phyloP scores from a whole-genome alignment of 1,284 basidiomycete species.

The Cryptococcus sp. region DNA sequence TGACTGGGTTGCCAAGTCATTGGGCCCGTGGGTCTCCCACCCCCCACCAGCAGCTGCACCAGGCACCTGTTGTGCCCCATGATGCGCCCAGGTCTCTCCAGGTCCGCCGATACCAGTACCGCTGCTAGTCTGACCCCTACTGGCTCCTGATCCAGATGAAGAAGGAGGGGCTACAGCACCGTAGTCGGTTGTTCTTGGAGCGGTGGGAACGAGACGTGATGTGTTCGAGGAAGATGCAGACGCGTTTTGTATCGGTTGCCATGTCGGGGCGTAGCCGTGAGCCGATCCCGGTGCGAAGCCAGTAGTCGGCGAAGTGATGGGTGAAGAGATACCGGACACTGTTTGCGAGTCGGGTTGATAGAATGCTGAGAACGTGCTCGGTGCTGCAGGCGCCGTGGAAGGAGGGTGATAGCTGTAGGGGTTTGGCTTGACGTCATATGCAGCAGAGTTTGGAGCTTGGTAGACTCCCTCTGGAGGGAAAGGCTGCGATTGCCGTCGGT shows the following conservation, averaged over 20 bases:
- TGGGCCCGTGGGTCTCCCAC: constrained; percentile 10
- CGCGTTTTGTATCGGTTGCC: not conserved
- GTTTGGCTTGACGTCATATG: constrained; percentile 21
- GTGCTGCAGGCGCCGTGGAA: constrained; percentile 11
- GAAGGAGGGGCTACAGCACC: not conserved
- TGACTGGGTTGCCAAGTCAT: not conserved
- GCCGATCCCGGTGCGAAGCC: constrained; percentile 3
- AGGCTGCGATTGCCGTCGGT: constrained; percentile 22
- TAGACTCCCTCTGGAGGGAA: constrained; percentile 17
- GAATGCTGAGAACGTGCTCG: constrained; percentile 13
- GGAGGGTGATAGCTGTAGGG: constrained; percentile 20
- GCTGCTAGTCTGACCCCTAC: not conserved
- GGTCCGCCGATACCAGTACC: not conserved
- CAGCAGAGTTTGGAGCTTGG: constrained; percentile 3
- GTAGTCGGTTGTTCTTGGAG: not conserved
- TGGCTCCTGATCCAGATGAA: not conserved
- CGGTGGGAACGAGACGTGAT: not conserved
- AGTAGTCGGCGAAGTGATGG: not conserved
- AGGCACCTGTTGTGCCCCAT: not conserved
- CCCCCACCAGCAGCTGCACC: constrained; percentile 1
- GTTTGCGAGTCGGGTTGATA: constrained; percentile 8
- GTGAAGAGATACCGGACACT: not conserved
- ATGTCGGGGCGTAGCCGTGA: constrained; percentile 8
- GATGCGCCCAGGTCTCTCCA: not conserved
- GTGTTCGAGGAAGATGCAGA: not conserved